These are phyloP conservation scores for Adiantum capillusveneris DNA, from an alignment of 75 land plant species.

Conservation along the genomic window DNA sequence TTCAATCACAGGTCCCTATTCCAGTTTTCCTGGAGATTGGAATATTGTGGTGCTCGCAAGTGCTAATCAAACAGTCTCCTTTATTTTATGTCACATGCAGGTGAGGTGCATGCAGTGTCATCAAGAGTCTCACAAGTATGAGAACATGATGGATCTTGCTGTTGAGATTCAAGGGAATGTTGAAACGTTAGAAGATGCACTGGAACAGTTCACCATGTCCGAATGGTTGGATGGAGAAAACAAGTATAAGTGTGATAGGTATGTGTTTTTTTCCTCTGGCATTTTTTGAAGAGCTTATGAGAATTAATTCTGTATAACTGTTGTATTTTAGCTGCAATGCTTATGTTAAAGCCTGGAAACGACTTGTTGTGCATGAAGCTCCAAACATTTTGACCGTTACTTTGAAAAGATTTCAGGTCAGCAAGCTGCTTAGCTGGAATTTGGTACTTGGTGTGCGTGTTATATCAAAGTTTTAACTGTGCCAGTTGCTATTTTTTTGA, in stretches of 20 bases:
- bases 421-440: neutral
- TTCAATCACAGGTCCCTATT: constrained; percentile 70
- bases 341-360: constrained; percentile 87
- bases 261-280: constrained; percentile 10
- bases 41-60: no score
- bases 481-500: constrained; percentile 8
- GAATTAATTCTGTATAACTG: neutral
- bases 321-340: constrained; percentile 63
- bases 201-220: constrained; percentile 61
- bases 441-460: neutral
- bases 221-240: constrained; percentile 95
- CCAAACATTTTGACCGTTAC: constrained; percentile 93
- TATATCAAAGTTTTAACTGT: constrained; percentile 1
- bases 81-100: constrained; percentile 15
- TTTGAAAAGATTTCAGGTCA: constrained; percentile 89
- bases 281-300: neutral
- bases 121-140: constrained; percentile 58
- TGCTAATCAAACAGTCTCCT: neutral
- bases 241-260: constrained; percentile 95
- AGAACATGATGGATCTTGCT: constrained; percentile 89
- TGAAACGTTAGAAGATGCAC: constrained; percentile 79
- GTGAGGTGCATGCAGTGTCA: constrained; percentile 67
- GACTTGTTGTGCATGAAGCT: constrained; percentile 60
- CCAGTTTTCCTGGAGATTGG: neutral
- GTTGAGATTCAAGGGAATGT: constrained; percentile 90